Evolutionary conservation across 108 stramenopile genomes (phyloP).

Genomic region (Skeletonema menzelii): DNA sequence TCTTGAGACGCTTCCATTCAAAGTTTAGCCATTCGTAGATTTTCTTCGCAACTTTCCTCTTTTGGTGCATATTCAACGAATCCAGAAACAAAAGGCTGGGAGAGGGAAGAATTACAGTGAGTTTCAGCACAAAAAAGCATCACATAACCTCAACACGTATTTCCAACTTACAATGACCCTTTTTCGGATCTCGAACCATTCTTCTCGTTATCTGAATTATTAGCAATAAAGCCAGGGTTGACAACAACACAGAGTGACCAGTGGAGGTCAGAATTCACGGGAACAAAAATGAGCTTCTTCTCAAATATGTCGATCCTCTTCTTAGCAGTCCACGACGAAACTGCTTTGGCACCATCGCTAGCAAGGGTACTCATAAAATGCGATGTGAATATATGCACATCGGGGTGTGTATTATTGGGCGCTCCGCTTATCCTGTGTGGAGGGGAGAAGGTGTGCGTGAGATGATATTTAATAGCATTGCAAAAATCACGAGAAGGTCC

Average conservation of each 20-base stretch:
- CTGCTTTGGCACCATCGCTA: slow-evolving; percentile 61
- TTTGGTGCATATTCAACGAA: slow-evolving; percentile 75
- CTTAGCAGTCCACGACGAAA: slow-evolving; percentile 75
- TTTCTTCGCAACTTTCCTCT: slow-evolving; percentile 38
- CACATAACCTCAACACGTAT: background rate
- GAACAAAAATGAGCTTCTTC: slow-evolving; percentile 91
- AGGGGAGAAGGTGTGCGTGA: background rate
- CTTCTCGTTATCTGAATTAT: background rate
- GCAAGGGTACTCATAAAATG: slow-evolving; percentile 85
- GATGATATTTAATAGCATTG: background rate
- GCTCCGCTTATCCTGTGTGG: slow-evolving; percentile 39
- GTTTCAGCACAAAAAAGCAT: background rate
- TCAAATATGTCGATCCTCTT: slow-evolving; percentile 88
- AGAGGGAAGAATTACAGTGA: background rate
- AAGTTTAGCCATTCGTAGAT: slow-evolving; percentile 75
- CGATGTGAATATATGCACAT: slow-evolving; percentile 83
- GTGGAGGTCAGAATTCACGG: slow-evolving; percentile 91
- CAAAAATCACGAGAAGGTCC: background rate
- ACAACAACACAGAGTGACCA: slow-evolving; percentile 95
- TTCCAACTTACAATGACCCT: slow-evolving; percentile 34
- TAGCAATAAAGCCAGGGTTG: slow-evolving; percentile 77
- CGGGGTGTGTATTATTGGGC: slow-evolving; percentile 4
- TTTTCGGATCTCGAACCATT: background rate
- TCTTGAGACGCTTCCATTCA: slow-evolving; percentile 66
- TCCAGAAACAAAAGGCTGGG: slow-evolving; percentile 82